A percentile compares a stretch with the other conserved stretches of the same genome.
Evolutionary conservation across 2,329 filamentous ascomycete species (phyloP).

Genomic region (Didymella pomorum): DNA sequence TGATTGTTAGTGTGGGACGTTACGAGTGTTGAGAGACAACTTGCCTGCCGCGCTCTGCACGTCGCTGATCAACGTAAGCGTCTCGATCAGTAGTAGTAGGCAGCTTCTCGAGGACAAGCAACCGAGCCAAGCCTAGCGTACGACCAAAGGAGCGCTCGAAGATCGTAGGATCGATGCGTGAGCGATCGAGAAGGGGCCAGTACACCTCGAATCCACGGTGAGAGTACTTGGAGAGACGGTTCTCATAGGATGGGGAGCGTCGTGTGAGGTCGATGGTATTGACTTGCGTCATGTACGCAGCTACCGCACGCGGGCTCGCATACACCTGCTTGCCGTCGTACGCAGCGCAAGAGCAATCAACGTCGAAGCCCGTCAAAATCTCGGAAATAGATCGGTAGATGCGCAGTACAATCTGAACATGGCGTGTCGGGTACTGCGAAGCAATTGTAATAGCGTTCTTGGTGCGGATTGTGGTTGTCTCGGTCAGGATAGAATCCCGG

Average conservation of each 20-base stretch:
- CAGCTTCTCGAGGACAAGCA: conserved; percentile 80
- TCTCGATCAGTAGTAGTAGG: conserved; percentile 75
- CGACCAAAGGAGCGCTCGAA: conserved; percentile 81
- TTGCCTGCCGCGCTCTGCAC: conserved; percentile 69
- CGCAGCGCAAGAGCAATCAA: conserved; percentile 82
- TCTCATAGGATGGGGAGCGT: conserved; percentile 87
- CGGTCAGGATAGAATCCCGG: conserved; percentile 78
- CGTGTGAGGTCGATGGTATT: conserved; percentile 82
- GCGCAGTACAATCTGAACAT: conserved; percentile 85
- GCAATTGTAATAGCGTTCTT: conserved; percentile 89
- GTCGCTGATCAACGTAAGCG: conserved; percentile 72
- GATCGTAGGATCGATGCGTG: conserved; percentile 83
- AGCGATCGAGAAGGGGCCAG: conserved; percentile 77
- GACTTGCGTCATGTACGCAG: conserved; percentile 80
- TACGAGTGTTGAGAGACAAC: fast-evolving
- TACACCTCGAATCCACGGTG: conserved; percentile 85
- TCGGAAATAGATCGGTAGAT: conserved; percentile 85
- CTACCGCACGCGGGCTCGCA: conserved; percentile 76
- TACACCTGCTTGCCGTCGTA: conserved; percentile 85
- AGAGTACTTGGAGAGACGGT: conserved; percentile 81
- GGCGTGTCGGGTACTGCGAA: conserved; percentile 82
- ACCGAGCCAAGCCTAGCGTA: conserved; percentile 77
- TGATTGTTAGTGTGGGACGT: not conserved
- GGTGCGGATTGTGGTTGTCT: conserved; percentile 83
- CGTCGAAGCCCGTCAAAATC: conserved; percentile 87